Percentiles rank a stretch among this genome's conserved stretches.
Conservation (phyloP, 352 stramenopile species). For the Phytophthora palmivora region DNA sequence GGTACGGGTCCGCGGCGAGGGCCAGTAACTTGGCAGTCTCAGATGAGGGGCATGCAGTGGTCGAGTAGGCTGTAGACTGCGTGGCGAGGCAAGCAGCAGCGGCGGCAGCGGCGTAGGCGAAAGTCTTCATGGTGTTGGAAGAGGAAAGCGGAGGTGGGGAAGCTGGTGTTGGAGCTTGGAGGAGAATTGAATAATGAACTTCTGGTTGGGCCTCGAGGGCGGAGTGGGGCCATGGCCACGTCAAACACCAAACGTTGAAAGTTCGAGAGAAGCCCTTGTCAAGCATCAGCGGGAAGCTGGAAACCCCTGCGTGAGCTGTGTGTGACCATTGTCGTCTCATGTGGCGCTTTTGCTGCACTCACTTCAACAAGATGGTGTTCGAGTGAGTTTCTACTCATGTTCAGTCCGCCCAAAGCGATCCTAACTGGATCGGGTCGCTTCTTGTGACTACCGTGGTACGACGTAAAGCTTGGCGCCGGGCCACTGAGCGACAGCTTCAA, state of each 20-base stretch:
- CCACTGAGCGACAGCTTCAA: conserved; percentile 26
- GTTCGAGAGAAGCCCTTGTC: no score
- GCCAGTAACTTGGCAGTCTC: conserved; percentile 43
- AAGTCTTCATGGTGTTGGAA: conserved; percentile 50
- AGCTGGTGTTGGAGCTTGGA: conserved; percentile 43
- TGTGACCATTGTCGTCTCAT: not conserved
- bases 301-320: not conserved
- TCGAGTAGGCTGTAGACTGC: conserved; percentile 38
- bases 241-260: conserved; percentile 14
- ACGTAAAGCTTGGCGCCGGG: conserved; percentile 20
- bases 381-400: not conserved
- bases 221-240: conserved; percentile 1
- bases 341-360: conserved; percentile 12
- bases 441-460: conserved; percentile 22
- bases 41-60: conserved; percentile 31
- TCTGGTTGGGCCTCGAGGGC: not conserved
- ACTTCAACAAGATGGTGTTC: conserved; percentile 23
- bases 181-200: conserved; percentile 50
- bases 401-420: conserved; percentile 3
- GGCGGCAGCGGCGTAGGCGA: conserved; percentile 31
- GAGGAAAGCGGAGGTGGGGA: conserved; percentile 3
- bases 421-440: not conserved
- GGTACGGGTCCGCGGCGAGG: conserved; percentile 28
- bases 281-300: not conserved
- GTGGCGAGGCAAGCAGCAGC: conserved; percentile 34